Percentiles rank a stretch among this genome's conserved stretches.
These are phyloP conservation scores for Colletotrichum sp. DNA, from an alignment of 2,329 filamentous ascomycete genomes.

Conservation along the genomic window DNA sequence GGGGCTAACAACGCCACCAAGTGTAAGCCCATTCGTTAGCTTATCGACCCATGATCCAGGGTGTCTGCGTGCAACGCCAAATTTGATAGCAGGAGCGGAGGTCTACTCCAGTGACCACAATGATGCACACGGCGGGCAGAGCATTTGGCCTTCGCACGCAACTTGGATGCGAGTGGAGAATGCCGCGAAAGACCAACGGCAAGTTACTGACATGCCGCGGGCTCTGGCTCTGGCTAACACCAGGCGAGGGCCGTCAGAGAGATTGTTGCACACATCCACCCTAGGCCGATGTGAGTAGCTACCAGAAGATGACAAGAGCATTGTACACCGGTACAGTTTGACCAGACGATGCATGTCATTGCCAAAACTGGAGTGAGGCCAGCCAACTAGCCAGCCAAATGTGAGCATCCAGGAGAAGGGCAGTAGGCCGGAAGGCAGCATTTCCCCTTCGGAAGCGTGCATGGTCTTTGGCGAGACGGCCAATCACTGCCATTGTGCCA, in stretches of 20 bases:
- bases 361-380: not conserved
- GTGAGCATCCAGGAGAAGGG: not conserved
- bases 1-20: constrained; percentile 6
- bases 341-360: constrained; percentile 10
- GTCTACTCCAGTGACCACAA: not conserved
- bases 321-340: constrained; percentile 8
- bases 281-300: not conserved
- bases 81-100: constrained; percentile 5
- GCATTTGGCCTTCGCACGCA: not conserved
- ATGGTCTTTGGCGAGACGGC: constrained; percentile 17
- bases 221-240: not conserved
- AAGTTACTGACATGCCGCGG: constrained; percentile 2
- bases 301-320: not conserved
- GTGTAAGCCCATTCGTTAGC: not conserved
- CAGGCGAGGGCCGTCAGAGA: not conserved
- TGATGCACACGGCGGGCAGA: not conserved
- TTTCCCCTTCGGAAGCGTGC: constrained; percentile 11
- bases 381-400: constrained; percentile 5
- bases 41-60: constrained; percentile 11
- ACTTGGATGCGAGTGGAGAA: not conserved
- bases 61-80: constrained; percentile 14
- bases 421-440: constrained; percentile 9
- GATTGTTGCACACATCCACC: constrained; percentile 9
- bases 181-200: not conserved
- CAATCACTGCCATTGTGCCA: not conserved